Base-by-base conservation (phyloP, 805 yeast genomes). In the Teunomyces panamensis region DNA sequence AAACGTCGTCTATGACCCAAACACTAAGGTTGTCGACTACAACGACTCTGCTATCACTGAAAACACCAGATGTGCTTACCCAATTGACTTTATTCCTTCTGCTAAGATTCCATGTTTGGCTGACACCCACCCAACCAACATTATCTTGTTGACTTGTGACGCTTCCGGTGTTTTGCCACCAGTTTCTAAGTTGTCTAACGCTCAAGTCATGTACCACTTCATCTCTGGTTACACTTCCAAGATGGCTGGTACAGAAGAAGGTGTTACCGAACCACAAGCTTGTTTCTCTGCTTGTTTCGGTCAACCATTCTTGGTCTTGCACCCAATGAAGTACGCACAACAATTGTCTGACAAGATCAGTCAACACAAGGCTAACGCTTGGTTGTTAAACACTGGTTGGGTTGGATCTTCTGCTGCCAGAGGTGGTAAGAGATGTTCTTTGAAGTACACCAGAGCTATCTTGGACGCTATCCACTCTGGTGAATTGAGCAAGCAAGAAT, bases 241-340 rank as follows among this genome's bases (percentile, higher is more conserved):
- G 83, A 92, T 92, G 96, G 97, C 99, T 53, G 98, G 98, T 70
- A 92, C 99, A 46, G 99, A 92, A 75, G 95, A 89, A 70, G 99
- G 99, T 73, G 89, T 92, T 56, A 91, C 97, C 53, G 97, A 92
- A 76, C 98, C 99, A 53, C 90, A 88, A 72, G 96, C 97, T 48
- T 89, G 97, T 14, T 92, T 92, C 83, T 88, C 96, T 52, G 96
- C 99, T 46, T 92, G 99, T 78, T 92, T 91, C 70, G 99, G 98
- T 66, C 98, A 92, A 78, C 99, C 99, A 55, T 92, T 92, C 87
- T 79, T 92, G 74, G 97, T 92, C 30, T 78, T 92, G 70, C 99
- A 92, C 74, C 99, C 99, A 70, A 92, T 92, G 91, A 86, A 85
- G 71, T 92, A 92, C 72, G 98, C 98, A 41, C 88, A 89, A 72